A percentile compares a stretch with the other conserved stretches of the same genome.
Evolutionary conservation across 345 rosid species (phyloP).

Genomic region (Brassica rapa): DNA sequence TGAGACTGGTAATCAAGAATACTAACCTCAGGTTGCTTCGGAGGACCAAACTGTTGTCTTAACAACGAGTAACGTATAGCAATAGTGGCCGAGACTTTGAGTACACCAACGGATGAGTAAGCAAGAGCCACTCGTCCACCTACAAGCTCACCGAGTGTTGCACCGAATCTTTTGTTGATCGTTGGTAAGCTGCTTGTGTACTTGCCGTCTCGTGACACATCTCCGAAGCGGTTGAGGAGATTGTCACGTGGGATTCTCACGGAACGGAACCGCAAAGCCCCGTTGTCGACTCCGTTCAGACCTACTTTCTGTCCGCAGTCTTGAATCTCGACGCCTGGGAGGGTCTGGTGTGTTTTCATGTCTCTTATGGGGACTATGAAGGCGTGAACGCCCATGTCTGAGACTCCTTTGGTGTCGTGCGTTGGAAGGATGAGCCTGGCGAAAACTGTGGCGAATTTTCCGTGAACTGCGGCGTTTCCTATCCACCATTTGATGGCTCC

Average conservation of each 20-base stretch:
- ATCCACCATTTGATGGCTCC: slow-evolving; percentile 99
- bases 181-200: slow-evolving; percentile 91
- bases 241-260: slow-evolving; percentile 94
- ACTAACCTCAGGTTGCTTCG: slow-evolving; percentile 91
- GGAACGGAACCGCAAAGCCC: slow-evolving; percentile 77
- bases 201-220: slow-evolving; percentile 87
- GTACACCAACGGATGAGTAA: slow-evolving; percentile 84
- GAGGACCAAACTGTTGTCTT: slow-evolving; percentile 97
- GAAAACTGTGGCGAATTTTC: slow-evolving; percentile 94
- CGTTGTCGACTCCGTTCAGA: slow-evolving; percentile 95
- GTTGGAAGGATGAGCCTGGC: slow-evolving; percentile 84
- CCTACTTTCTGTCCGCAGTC: slow-evolving; percentile 98
- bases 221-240: slow-evolving; percentile 97
- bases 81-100: slow-evolving; percentile 76
- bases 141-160: slow-evolving; percentile 96
- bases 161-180: slow-evolving; percentile 89
- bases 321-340: slow-evolving; percentile 89
- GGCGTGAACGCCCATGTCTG: slow-evolving; percentile 98
- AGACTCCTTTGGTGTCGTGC: slow-evolving; percentile 66
- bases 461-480: slow-evolving; percentile 98
- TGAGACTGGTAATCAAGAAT: slow-evolving; percentile 99
- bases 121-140: slow-evolving; percentile 97
- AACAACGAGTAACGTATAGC: slow-evolving; percentile 85
- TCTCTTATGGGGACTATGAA: slow-evolving; percentile 95
- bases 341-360: slow-evolving; percentile 72